Evolutionary conservation across 495 filamentous ascomycete species (phyloP).

Genomic region (Xylaria palmicola): DNA sequence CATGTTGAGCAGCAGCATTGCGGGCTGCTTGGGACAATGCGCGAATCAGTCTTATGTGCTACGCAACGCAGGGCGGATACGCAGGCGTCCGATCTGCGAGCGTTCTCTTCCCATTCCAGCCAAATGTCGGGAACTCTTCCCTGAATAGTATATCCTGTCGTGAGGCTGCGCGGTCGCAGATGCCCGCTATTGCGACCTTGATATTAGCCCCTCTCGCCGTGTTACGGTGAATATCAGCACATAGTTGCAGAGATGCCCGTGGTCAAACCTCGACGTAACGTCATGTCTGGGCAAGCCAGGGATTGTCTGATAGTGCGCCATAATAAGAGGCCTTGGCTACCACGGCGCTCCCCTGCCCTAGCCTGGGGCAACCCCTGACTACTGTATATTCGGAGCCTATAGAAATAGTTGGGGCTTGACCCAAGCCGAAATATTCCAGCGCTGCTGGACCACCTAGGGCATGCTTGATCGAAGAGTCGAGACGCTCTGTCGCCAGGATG

Average conservation of each 20-base stretch:
- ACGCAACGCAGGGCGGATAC: slow-evolving; percentile 32
- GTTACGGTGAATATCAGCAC: slow-evolving; percentile 7
- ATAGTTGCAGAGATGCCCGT: slow-evolving; percentile 10
- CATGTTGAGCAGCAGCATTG: not conserved
- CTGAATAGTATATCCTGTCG: slow-evolving; percentile 28
- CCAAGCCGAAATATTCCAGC: slow-evolving; percentile 1
- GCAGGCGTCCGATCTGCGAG: slow-evolving; percentile 31
- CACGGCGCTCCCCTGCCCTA: not conserved
- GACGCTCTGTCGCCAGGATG: not conserved
- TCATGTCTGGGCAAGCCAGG: slow-evolving; percentile 10
- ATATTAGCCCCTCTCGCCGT: slow-evolving; percentile 1
- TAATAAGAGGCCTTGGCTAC: slow-evolving; percentile 9
- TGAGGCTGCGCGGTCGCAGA: slow-evolving; percentile 20
- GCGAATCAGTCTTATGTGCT: slow-evolving; percentile 27
- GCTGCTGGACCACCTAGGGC: slow-evolving; percentile 3
- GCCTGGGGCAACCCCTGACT: slow-evolving; percentile 13
- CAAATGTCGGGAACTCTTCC: slow-evolving; percentile 28
- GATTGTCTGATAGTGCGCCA: slow-evolving; percentile 6
- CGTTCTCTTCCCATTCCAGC: slow-evolving; percentile 22
- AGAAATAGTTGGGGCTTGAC: slow-evolving; percentile 5
- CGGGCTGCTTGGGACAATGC: not conserved
- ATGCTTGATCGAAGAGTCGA: not conserved
- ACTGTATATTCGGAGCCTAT: slow-evolving; percentile 7
- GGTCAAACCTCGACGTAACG: slow-evolving; percentile 14
- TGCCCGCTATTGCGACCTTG: slow-evolving; percentile 11